Conservation (phyloP, 352 stramenopile genomes). For the Globisporangium parvum region DNA sequence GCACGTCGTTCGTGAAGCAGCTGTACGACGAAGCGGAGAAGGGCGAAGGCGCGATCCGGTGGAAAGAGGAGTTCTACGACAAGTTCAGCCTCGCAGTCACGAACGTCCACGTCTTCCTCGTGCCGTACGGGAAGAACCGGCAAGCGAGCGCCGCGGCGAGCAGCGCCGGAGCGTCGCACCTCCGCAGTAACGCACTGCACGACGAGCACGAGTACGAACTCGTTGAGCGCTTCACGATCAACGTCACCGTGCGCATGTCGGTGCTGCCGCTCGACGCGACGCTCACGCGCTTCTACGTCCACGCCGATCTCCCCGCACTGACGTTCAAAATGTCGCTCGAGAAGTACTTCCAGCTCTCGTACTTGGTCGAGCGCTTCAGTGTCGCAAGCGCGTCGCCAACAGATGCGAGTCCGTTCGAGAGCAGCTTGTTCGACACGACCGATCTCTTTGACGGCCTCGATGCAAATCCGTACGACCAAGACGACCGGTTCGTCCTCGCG, state of each 20-base stretch:
- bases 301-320: slow-evolving; percentile 76
- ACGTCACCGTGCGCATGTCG: slow-evolving; percentile 78
- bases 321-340: slow-evolving; percentile 83
- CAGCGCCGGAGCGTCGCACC: slow-evolving; percentile 25
- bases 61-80: slow-evolving; percentile 90
- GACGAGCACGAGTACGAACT: slow-evolving; percentile 69
- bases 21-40: slow-evolving; percentile 82
- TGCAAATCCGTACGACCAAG: slow-evolving; percentile 19
- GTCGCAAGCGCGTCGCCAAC: slow-evolving; percentile 13
- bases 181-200: slow-evolving; percentile 25
- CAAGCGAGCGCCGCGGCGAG: slow-evolving; percentile 2
- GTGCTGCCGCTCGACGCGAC: slow-evolving; percentile 81
- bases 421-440: slow-evolving; percentile 14
- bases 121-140: slow-evolving; percentile 58
- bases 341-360: slow-evolving; percentile 73
- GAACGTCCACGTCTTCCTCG: slow-evolving; percentile 78
- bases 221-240: slow-evolving; percentile 84
- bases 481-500: slow-evolving; percentile 16
- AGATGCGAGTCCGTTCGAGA: slow-evolving; percentile 8
- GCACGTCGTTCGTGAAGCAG: slow-evolving; percentile 81
- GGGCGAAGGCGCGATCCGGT: slow-evolving; percentile 78
- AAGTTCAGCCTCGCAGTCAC: slow-evolving; percentile 82
- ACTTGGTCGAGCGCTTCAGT: slow-evolving; percentile 55
- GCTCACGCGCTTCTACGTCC: slow-evolving; percentile 75
- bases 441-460: slow-evolving; percentile 15